Percentiles rank a stretch among this genome's conserved stretches.
phyloP scores from a whole-genome alignment of 163 green algal species.

The Smithsoniella earleae region DNA sequence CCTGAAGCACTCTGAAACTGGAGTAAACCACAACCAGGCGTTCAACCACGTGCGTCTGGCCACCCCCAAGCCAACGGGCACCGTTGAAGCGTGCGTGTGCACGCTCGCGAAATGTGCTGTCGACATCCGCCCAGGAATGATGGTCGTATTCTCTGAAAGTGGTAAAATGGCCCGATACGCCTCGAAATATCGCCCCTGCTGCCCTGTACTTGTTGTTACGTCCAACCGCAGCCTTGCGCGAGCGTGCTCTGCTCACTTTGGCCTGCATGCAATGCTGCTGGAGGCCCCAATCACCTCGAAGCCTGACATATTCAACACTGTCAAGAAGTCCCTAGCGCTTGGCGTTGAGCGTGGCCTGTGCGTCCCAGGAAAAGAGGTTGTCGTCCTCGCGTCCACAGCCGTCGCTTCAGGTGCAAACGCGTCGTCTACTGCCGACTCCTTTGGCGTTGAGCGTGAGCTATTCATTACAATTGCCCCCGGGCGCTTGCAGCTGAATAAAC shows the following conservation, averaged over 20 bases:
- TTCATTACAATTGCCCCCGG: conserved; percentile 46
- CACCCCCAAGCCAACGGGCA: conserved; percentile 47
- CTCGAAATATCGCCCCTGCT: conserved; percentile 52
- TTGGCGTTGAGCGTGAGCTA: conserved; percentile 34
- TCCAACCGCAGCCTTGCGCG: conserved; percentile 38
- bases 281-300: conserved; percentile 35
- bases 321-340: conserved; percentile 40
- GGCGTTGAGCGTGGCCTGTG: conserved; percentile 44
- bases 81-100: conserved; percentile 46
- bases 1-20: conserved; percentile 39
- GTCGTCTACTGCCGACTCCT: not conserved
- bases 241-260: conserved; percentile 40
- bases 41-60: conserved; percentile 52
- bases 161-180: conserved; percentile 48
- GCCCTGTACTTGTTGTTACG: conserved; percentile 55
- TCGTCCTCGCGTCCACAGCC: conserved; percentile 42
- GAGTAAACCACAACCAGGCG: conserved; percentile 52
- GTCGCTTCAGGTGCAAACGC: conserved; percentile 24
- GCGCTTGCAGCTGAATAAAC: conserved; percentile 38
- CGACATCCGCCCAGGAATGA: conserved; percentile 49
- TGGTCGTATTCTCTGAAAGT: conserved; percentile 53
- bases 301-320: conserved; percentile 23
- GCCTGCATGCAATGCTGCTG: conserved; percentile 42
- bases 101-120: conserved; percentile 46
- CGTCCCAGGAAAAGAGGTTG: conserved; percentile 48